phyloP scores from a whole-genome alignment of 768 basidiomycete species.

The Lactifluus piperatus region DNA sequence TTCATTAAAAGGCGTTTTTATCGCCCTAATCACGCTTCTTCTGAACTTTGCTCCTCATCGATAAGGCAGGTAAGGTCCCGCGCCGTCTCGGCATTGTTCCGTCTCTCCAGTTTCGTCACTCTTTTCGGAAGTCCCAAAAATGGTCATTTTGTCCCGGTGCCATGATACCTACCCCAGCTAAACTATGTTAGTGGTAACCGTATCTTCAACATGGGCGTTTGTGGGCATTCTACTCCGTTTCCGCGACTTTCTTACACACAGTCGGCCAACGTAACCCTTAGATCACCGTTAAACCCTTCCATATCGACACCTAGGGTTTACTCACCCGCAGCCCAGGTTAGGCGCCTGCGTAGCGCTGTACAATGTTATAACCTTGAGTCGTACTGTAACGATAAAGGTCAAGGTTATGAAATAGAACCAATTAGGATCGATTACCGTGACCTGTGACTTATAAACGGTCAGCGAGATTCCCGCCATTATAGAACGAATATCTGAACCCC shows the following conservation, averaged over 20 bases:
- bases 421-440: constrained; percentile 7
- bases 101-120: constrained; percentile 13
- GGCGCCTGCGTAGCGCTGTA: too few species aligned
- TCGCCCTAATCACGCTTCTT: constrained; percentile 21
- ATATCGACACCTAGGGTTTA: constrained; percentile 16
- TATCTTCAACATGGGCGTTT: constrained; percentile 18
- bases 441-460: background rate
- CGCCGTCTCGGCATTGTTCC: constrained; percentile 15
- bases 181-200: constrained; percentile 17
- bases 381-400: constrained; percentile 9
- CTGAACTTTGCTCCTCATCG: constrained; percentile 19
- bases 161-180: constrained; percentile 11
- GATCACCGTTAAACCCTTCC: constrained; percentile 16
- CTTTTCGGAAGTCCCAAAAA: constrained; percentile 10
- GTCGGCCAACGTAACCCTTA: constrained; percentile 18
- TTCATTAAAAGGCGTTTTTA: constrained; percentile 17
- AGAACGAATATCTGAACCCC: background rate
- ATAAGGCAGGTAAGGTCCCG: constrained; percentile 18
- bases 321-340: constrained; percentile 10
- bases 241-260: constrained; percentile 15
- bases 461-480: background rate
- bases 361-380: background rate
- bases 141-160: constrained; percentile 14
- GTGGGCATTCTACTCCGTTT: constrained; percentile 8
- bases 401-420: constrained; percentile 4